Conservation (phyloP, 2,329 filamentous ascomycete genomes). For the Aspergillus costaricaensis region DNA sequence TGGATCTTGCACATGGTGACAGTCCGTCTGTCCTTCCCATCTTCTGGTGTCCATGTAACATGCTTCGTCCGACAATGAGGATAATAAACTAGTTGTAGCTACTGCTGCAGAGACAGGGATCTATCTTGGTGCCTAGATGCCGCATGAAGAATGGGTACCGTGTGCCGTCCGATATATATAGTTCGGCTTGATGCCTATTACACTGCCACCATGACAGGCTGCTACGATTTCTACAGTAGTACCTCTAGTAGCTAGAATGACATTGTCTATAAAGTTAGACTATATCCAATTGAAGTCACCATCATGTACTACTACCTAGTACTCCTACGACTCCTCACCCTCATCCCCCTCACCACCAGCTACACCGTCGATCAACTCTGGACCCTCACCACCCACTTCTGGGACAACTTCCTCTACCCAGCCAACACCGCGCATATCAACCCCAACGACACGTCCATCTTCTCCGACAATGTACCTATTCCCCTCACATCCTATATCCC, state of each 20-base stretch:
- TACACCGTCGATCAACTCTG: constrained; percentile 27
- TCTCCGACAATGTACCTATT: constrained; percentile 23
- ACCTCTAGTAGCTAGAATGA: no score
- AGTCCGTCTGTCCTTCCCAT: neutral
- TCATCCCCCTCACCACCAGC: neutral
- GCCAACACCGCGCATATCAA: constrained; percentile 26
- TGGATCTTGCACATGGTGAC: no score
- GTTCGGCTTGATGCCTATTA: neutral
- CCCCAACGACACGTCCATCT: constrained; percentile 24
- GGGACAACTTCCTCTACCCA: constrained; percentile 30
- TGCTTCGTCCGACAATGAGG: neutral
- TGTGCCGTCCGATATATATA: neutral
- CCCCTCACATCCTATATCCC: no score
- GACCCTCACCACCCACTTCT: constrained; percentile 26
- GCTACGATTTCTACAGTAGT: no score
- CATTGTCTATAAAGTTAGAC: no score
- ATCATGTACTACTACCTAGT: neutral
- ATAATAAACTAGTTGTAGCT: neutral
- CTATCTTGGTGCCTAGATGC: neutral
- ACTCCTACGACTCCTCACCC: neutral
- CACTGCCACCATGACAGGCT: no score
- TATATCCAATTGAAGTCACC: neutral
- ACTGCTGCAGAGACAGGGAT: neutral
- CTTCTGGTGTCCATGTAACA: neutral
- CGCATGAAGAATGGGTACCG: neutral